These are phyloP conservation scores for Phyllostachys edulis DNA, from an alignment of 176 grass and related monocot genomes.

Conservation along the genomic window DNA sequence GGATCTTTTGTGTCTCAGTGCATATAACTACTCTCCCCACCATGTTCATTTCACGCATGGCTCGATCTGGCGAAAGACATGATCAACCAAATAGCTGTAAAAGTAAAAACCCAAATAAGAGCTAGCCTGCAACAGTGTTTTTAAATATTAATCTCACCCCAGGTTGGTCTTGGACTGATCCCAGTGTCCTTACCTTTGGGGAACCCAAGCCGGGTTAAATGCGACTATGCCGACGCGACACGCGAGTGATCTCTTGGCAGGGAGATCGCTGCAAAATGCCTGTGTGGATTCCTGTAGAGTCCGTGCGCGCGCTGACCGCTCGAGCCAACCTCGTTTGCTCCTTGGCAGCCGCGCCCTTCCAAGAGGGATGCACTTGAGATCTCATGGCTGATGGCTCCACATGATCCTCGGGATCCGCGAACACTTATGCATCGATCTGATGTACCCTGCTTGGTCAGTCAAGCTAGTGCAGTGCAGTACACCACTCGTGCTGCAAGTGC, in stretches of 20 bases:
- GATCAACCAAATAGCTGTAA: neutral
- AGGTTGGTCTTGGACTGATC: no score
- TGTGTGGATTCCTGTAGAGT: neutral
- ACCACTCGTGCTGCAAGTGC: neutral
- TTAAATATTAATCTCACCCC: no score
- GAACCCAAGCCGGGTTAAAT: no score
- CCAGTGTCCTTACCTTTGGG: neutral
- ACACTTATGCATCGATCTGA: neutral
- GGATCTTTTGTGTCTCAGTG: no score
- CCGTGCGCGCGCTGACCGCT: slow-evolving; percentile 10
- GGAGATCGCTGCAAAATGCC: neutral
- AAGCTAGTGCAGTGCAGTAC: neutral
- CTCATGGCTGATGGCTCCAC: slow-evolving; percentile 8
- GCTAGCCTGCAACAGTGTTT: no score
- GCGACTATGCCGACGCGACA: neutral
- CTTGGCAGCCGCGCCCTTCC: neutral
- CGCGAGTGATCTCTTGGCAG: neutral
- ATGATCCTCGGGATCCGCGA: neutral
- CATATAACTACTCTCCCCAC: no score
- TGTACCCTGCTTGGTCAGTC: neutral
- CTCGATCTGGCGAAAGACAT: no score
- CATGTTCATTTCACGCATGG: no score
- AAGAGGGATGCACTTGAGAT: slow-evolving; percentile 24
- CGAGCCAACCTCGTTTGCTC: neutral
- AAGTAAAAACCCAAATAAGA: neutral